phyloP scores from a whole-genome alignment of 257 asterid genomes.

The Solanum sejunctum region DNA sequence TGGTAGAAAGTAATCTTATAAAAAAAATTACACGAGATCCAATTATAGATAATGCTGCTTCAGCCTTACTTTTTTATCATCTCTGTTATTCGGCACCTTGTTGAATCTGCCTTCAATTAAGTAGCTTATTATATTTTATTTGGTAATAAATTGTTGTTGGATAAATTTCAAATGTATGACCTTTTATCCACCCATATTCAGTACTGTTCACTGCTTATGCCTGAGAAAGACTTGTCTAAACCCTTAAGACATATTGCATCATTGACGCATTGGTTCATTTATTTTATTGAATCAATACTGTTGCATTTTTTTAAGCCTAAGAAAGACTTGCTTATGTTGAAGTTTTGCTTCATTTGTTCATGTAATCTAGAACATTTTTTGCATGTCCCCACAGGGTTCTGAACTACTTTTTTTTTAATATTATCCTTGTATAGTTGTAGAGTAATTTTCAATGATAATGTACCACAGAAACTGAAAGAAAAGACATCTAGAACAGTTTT shows the following conservation, averaged over 20 bases:
- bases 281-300: not conserved
- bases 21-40: not conserved
- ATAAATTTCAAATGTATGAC: not conserved
- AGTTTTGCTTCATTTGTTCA: not conserved
- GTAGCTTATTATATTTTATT: not conserved
- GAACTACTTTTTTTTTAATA: not conserved
- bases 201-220: not conserved
- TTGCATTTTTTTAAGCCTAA: not conserved
- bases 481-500: not conserved
- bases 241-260: not conserved
- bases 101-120: not conserved
- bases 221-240: not conserved
- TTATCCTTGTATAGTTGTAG: not conserved
- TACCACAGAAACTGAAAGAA: not conserved
- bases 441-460: not conserved
- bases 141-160: not conserved
- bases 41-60: not conserved
- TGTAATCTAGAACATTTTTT: not conserved
- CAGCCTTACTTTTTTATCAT: not conserved
- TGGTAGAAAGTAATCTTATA: no score
- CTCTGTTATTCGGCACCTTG: not conserved
- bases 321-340: not conserved
- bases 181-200: not conserved
- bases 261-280: not conserved
- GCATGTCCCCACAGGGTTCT: not conserved